Base-by-base conservation (phyloP, 2,329 filamentous ascomycete genomes). In the Phaeoacremonium minimum region DNA sequence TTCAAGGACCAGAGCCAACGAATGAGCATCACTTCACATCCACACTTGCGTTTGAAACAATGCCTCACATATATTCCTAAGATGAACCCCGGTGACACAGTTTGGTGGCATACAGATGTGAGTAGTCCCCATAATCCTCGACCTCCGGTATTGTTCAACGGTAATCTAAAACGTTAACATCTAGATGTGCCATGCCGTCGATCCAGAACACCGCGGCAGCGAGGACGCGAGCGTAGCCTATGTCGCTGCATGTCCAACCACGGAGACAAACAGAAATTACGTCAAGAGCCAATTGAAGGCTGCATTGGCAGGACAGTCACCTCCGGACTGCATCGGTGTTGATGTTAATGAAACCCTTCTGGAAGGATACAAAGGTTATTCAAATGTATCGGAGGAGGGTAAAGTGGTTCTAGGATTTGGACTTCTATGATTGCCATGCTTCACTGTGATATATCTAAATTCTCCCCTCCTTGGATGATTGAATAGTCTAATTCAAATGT, bases 1-100 rank as follows among this genome's bases (percentile, higher is more conserved):
- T 51, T 47, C 33, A 51, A 53, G 17, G 45, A 44, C 2, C 38
- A 56, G n/a, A 57, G 53, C n/a, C 62, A 65, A 44, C 44, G 46
- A 12, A 45, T 63, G n/a, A 60, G 58, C 36, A 53, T 45, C 1
- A 41, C 47, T 2, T 58, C 55, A 2, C 60, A 64, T 45, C 61
- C 64, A 3, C 63, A 67, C 43, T 44, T 67, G 8, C 46, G 56
- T 5, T 43, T 67, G 7, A 45, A 56, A 18, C 54, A 63, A 15
- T 60, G 58, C 19, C 44, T 67, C 22, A 47, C 64, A 4, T 46
- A 59, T 40, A 57, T 66, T 18, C 63, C 64, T 1, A 44, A 36
- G 5, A 58, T 67, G 40, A 41, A 51, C 7, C 53, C 62, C 0
- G 63, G 62, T 1, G 64, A 66, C 41, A 65, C 41, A 13, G 20